Conservation (phyloP, 2,329 filamentous ascomycete genomes). For the Emericellopsis cladophorae region DNA sequence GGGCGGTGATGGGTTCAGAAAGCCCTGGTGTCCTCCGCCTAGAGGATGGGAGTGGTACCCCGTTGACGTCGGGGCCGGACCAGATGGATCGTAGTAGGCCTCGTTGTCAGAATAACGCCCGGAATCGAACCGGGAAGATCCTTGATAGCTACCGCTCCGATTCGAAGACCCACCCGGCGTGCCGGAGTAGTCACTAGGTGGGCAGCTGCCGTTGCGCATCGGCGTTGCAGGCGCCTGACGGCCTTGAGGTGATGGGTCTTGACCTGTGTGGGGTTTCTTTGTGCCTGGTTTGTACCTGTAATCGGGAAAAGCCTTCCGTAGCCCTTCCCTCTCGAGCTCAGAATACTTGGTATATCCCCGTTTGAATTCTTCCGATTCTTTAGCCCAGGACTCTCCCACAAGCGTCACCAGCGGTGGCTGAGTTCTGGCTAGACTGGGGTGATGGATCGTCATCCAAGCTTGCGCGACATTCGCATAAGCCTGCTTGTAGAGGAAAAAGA, state of each 20-base stretch:
- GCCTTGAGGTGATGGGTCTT: neutral
- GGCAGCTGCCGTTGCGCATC: neutral
- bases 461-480: conserved; percentile 1
- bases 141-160: too few species aligned
- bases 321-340: conserved; percentile 1
- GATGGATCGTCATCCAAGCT: conserved; percentile 1
- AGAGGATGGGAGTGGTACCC: too few species aligned
- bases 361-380: conserved; percentile 2
- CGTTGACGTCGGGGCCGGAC: too few species aligned
- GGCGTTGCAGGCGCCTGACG: neutral
- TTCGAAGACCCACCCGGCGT: too few species aligned
- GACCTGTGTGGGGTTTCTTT: neutral
- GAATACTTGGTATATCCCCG: neutral
- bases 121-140: too few species aligned
- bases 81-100: too few species aligned
- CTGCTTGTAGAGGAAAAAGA: conserved; percentile 2
- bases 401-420: conserved; percentile 1
- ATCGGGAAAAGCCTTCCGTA: conserved; percentile 2
- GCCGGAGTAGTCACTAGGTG: too few species aligned
- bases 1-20: too few species aligned
- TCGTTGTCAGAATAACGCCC: too few species aligned
- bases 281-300: conserved; percentile 4
- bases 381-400: conserved; percentile 1
- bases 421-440: neutral
- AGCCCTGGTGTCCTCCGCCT: too few species aligned